Percentiles rank a stretch among this genome's conserved stretches.
Conservation (phyloP, 768 basidiomycete species). For the Lyophyllum shimeji region DNA sequence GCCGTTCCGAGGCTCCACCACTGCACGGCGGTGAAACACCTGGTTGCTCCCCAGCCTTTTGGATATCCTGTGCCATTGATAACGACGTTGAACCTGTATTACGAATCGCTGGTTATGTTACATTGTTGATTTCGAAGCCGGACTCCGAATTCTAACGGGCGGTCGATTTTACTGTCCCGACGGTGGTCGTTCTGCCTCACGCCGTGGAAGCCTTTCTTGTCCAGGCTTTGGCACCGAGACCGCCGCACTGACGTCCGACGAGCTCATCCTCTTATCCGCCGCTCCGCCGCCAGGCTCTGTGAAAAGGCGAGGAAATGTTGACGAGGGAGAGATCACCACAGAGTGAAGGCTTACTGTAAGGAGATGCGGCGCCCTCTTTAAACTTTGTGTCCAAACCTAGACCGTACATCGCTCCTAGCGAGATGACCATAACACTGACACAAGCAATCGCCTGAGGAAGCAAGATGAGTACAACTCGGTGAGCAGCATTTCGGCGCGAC, state of each 20-base stretch:
- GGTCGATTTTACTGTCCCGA: neutral
- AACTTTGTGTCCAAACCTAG: conserved; percentile 30
- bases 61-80: neutral
- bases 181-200: neutral
- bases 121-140: neutral
- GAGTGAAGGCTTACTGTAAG: conserved; percentile 27
- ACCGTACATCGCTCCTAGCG: conserved; percentile 32
- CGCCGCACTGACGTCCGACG: conserved; percentile 36
- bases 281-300: conserved; percentile 21
- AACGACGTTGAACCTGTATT: neutral
- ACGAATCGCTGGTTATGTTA: neutral
- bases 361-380: conserved; percentile 31
- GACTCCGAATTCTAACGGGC: neutral
- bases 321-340: neutral
- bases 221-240: conserved; percentile 35
- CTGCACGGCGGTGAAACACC: neutral
- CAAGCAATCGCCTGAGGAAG: conserved; percentile 28
- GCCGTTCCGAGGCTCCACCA: too few relatives aligned
- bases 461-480: neutral
- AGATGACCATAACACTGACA: conserved; percentile 24
- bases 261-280: conserved; percentile 36
- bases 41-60: too few relatives aligned
- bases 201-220: conserved; percentile 22
- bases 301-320: neutral
- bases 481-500: neutral